Conservation (phyloP, 257 asterid species). For the Solanum sejunctum region DNA sequence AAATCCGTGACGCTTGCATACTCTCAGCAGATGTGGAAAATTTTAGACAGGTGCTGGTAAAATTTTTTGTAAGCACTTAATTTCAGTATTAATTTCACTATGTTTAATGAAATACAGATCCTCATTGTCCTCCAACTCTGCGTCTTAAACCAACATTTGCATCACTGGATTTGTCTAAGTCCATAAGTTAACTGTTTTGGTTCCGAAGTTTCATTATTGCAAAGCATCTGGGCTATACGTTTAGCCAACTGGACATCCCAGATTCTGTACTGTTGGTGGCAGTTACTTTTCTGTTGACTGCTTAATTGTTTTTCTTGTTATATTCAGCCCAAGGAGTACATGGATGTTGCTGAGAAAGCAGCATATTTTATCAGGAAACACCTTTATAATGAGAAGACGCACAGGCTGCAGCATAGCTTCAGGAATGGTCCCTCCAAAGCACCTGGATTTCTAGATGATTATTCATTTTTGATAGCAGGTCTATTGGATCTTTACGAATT, state of each 20-base stretch:
- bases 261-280: background rate
- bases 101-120: background rate
- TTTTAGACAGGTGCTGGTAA: background rate
- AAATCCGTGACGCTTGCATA: background rate
- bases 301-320: background rate
- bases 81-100: background rate
- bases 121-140: background rate
- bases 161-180: background rate
- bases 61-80: background rate
- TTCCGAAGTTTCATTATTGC: background rate
- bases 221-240: background rate
- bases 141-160: background rate
- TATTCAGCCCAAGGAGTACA: constrained; percentile 59
- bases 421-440: constrained; percentile 88
- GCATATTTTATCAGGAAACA: constrained; percentile 58
- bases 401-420: constrained; percentile 76
- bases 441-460: constrained; percentile 86
- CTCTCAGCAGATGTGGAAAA: background rate
- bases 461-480: constrained; percentile 71
- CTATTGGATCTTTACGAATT: constrained; percentile 68
- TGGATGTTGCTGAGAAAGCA: constrained; percentile 83
- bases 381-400: constrained; percentile 49
- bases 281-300: background rate
- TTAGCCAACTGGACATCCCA: background rate
- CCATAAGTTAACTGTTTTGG: background rate